Evolutionary conservation across 1,139 yeast genomes (phyloP), one percentile per base, ranked within the genome.

Genomic region (Casaregolazyma lundiana): DNA sequence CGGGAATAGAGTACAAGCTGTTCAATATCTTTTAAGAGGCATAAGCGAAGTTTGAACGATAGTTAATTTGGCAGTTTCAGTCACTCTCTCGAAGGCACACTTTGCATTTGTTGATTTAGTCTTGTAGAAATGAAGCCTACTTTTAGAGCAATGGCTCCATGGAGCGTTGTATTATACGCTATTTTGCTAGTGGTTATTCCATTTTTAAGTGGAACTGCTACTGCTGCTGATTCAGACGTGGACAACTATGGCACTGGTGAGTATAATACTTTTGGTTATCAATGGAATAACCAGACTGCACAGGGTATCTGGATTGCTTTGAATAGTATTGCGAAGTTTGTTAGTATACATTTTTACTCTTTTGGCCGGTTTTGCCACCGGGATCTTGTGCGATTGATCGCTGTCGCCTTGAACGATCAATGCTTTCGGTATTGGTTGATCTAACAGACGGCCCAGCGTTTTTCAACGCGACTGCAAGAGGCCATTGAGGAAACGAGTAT

Each of bases 131-230:
- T 44, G 36, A 42, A 35, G 47, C 34, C 43, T 16, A 38, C 43
- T 9, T 13, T 44, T 15, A 39, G 39, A 38, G 44, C 51, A 9
- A 22, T 44, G 37, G 64, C 77, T 51, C 76, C 82, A 48, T 70
- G 43, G 45, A 47, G 50, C 50, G 37, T 47, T 37, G 20, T 75
- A 53, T 63, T 81, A 49, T 82, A 82, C 63, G 78, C 84, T 43
- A 61, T 80, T 48, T 66, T 80, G 49, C 65, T 80, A 52, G 76
- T 80, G 48, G 67, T 81, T 18, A 69, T 82, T 54, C 94, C 94
- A 26, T 72, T 81, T 54, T 67, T 77, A 47, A 62, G 63, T 37
- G 64, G 73, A 42, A 75, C 76, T 44, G 70, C 69, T 48, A 69
- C 65, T 37, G 72, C 72, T 24, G 81, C 65, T 24, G 64, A 63